Conservation (phyloP, 2,329 filamentous ascomycete species). For the Stagonosporopsis rhizophila region DNA sequence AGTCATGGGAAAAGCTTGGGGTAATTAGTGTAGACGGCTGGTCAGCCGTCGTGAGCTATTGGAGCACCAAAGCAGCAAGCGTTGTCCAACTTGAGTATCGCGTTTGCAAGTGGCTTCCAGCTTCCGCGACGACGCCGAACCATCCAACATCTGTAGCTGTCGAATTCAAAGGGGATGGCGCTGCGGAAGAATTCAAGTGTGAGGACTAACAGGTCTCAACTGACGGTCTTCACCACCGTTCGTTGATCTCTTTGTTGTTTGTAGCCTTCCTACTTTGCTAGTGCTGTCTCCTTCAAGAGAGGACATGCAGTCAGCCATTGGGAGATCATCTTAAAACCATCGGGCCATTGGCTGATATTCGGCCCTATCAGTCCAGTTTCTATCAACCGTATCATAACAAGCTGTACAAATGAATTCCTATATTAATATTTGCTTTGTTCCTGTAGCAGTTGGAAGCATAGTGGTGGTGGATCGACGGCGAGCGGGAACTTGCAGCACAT, state of each 20-base stretch:
- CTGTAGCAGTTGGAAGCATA: background rate
- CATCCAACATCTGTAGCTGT: slow-evolving; percentile 4
- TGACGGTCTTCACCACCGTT: background rate
- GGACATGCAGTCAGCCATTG: background rate
- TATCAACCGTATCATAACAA: background rate
- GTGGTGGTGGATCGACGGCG: slow-evolving; percentile 11
- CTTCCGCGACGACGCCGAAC: slow-evolving; percentile 7
- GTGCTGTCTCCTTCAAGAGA: background rate
- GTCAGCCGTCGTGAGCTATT: slow-evolving; percentile 3
- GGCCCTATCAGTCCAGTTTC: slow-evolving; percentile 2
- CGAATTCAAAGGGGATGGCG: background rate
- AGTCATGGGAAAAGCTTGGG: slow-evolving; percentile 4
- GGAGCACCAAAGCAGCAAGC: slow-evolving; percentile 10
- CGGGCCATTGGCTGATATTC: slow-evolving; percentile 8
- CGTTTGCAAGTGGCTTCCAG: slow-evolving; percentile 5
- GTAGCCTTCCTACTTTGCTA: background rate
- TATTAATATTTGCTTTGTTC: background rate
- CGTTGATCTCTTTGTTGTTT: background rate
- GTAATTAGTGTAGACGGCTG: slow-evolving; percentile 13
- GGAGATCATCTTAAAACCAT: background rate
- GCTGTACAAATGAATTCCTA: background rate
- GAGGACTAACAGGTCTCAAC: background rate
- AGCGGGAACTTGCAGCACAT: slow-evolving; percentile 14
- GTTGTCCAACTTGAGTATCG: slow-evolving; percentile 1
- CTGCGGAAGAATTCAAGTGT: background rate